These are phyloP conservation scores for Baorangia bicolor DNA, from an alignment of 768 basidiomycete species.

Conservation along the genomic window DNA sequence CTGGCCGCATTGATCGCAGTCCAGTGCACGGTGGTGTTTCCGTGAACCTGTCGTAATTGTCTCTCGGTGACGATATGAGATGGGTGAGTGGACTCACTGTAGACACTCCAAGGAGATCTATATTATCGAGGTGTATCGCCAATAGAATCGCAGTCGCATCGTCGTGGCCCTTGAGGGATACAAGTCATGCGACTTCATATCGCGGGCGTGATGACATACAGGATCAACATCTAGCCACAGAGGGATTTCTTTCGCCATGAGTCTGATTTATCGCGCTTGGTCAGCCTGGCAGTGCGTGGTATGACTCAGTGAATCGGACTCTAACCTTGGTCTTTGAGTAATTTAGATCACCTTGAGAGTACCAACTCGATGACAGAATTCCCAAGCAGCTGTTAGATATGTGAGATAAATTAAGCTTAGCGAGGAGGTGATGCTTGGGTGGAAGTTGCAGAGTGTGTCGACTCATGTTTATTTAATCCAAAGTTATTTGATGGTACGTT, in stretches of 20 bases:
- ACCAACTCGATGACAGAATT: background rate
- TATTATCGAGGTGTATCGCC: conserved; percentile 62
- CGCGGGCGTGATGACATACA: conserved; percentile 35
- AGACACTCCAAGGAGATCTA: conserved; percentile 78
- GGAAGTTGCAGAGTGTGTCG: background rate
- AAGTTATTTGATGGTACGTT: no score
- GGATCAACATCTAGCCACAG: conserved; percentile 71
- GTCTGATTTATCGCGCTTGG: background rate
- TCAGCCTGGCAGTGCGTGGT: background rate
- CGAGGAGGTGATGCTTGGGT: background rate
- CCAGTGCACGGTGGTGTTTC: conserved; percentile 64
- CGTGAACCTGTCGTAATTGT: conserved; percentile 61
- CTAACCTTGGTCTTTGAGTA: background rate
- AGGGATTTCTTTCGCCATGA: conserved; percentile 15
- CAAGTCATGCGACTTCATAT: background rate
- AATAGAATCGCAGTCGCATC: conserved; percentile 84
- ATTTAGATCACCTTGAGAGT: no score
- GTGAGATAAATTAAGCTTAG: background rate
- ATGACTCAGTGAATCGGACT: no score
- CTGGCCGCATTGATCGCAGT: conserved; percentile 75
- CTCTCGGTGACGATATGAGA: background rate
- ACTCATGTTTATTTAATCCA: background rate
- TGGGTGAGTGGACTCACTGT: conserved; percentile 49
- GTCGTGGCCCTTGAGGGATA: conserved; percentile 69
- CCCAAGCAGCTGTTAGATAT: background rate